Conservation (phyloP, 257 asterid species). For the Solanum verrucosum region DNA sequence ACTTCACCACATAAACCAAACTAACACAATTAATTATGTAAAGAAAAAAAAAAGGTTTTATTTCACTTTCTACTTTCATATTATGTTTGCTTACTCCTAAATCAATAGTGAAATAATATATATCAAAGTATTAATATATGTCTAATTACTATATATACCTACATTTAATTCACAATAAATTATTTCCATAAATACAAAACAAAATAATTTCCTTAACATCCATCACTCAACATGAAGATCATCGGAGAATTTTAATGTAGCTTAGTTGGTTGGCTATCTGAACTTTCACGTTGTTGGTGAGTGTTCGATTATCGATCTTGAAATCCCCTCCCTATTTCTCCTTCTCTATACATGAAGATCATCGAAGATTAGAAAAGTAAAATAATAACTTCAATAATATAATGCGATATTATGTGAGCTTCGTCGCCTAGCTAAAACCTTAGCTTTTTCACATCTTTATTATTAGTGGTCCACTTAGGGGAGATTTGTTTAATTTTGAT, state of each 20-base stretch:
- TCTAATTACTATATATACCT: neutral
- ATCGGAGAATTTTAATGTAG: no score
- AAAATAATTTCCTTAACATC: neutral
- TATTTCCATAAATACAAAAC: neutral
- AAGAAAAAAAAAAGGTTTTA: neutral
- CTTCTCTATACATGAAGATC: neutral
- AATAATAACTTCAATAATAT: neutral
- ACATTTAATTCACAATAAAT: neutral
- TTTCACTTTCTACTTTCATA: neutral
- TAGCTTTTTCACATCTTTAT: neutral
- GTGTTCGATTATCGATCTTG: no score
- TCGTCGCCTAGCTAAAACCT: neutral
- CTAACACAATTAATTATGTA: neutral
- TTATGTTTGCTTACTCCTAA: neutral
- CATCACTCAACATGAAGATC: neutral
- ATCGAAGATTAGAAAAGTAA: neutral
- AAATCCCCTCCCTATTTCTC: no score
- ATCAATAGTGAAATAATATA: neutral
- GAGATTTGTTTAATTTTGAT: neutral
- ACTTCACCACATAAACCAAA: constrained; percentile 10
- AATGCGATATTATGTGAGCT: neutral
- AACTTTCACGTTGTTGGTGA: no score
- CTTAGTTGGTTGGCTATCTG: accelerated
- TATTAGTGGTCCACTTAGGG: neutral
- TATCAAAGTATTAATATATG: neutral